phyloP scores from a whole-genome alignment of 2,329 filamentous ascomycete genomes.

The Zelopaecilomyces penicillatus region DNA sequence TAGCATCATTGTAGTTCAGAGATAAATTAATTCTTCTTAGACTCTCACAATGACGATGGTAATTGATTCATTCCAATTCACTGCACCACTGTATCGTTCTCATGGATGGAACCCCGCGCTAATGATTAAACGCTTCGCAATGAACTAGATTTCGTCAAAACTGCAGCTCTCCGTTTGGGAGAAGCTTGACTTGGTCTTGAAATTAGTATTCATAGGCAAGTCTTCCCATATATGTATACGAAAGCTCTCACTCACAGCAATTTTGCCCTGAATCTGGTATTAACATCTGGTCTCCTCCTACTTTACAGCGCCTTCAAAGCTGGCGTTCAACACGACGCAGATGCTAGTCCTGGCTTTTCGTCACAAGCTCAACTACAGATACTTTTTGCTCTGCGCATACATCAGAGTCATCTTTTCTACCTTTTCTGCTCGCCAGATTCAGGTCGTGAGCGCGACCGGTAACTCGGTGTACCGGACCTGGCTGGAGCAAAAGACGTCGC shows the following conservation, averaged over 20 bases:
- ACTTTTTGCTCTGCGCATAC: slow-evolving; percentile 11
- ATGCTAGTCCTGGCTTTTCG: slow-evolving; percentile 11
- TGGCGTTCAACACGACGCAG: slow-evolving; percentile 7
- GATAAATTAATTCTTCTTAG: too few relatives aligned
- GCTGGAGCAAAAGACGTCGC: slow-evolving; percentile 12
- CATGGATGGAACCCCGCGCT: too few relatives aligned
- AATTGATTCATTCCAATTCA: too few relatives aligned
- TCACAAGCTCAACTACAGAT: slow-evolving; percentile 10
- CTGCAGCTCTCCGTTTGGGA: slow-evolving; percentile 15
- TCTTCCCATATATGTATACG: too few relatives aligned
- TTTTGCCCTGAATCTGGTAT: too few relatives aligned
- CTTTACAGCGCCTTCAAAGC: slow-evolving; percentile 11
- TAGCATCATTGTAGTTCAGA: too few relatives aligned
- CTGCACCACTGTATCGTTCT: too few relatives aligned
- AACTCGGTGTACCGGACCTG: slow-evolving; percentile 15
- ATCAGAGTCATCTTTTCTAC: slow-evolving; percentile 12
- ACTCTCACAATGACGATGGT: too few relatives aligned
- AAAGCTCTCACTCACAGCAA: too few relatives aligned
- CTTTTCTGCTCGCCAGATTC: slow-evolving; percentile 15
- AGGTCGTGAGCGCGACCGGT: slow-evolving; percentile 13
- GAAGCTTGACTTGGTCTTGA: slow-evolving; percentile 8
- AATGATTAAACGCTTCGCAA: too few relatives aligned
- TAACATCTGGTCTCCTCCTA: too few relatives aligned
- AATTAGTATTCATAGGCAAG: slow-evolving; percentile 11
- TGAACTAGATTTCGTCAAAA: slow-evolving; percentile 4